Conservation (phyloP, 2,329 filamentous ascomycete species). For the Apiospora saccharicola region DNA sequence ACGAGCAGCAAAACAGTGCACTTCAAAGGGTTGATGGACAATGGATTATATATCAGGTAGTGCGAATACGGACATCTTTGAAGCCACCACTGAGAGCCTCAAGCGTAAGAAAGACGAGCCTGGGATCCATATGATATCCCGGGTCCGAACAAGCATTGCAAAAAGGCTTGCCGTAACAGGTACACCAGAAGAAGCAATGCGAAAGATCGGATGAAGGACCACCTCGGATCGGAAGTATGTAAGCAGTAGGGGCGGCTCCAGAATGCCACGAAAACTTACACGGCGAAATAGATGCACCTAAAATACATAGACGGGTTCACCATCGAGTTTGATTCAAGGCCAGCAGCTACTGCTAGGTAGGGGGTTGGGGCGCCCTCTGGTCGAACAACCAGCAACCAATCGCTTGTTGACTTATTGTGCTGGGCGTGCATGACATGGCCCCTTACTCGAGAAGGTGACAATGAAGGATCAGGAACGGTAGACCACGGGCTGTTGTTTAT, state of each 20-base stretch:
- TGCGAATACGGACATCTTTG: not conserved
- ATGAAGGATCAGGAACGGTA: not conserved
- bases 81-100: not conserved
- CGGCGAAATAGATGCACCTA: no score
- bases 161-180: not conserved
- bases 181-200: not conserved
- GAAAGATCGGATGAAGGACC: not conserved
- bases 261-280: not conserved
- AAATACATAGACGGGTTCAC: not conserved
- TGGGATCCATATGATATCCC: not conserved
- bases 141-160: not conserved
- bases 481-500: not conserved
- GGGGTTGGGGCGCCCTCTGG: not conserved
- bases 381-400: not conserved
- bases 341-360: not conserved
- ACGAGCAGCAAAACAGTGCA: not conserved
- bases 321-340: not conserved
- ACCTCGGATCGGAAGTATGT: not conserved
- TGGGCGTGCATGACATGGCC: not conserved
- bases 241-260: not conserved
- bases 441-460: not conserved
- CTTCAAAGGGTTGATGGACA: no score
- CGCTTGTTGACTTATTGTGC: not conserved
- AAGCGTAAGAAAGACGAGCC: not conserved
- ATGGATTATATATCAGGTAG: not conserved